Evolutionary conservation across 352 stramenopile species (phyloP), one percentile per base, ranked within the genome.

Genomic region (Globisporangium cystogenes): DNA sequence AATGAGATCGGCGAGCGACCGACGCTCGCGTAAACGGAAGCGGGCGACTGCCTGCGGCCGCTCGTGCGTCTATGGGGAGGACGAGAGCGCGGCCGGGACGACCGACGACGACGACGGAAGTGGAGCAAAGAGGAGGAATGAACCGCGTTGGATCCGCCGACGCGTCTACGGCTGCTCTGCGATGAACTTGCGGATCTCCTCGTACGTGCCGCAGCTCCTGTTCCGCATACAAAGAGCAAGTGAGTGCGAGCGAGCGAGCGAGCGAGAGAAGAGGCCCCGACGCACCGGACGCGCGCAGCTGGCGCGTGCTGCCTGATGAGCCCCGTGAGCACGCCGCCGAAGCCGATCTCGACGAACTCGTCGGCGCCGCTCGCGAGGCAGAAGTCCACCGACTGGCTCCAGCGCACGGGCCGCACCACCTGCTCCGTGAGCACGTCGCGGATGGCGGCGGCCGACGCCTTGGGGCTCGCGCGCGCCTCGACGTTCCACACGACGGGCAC

Each of bases 401-500:
- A 95, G 29, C 64, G 71, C 37, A 95, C 85, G 29, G 82, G 71
- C 1, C 62, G 51, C 29, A 82, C 70, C 36, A 93, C 73, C 62
- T 95, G 85, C 51, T 74, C 35, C 53, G 70, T 68, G 42, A 92
- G 60, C 33, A 67, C 62, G 16, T 70, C 64, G 23, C 62, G 57
- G 39, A 95, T 70, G 51, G 72, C 60, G 4, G 65, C 53, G 0
- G 59, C 55, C 10, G 48, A 40, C 37, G 66, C 67, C 51, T 88
- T 86, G 0, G 51, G n/a, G 21, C 57, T 66, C 27, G 73, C 67
- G 18, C 56, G 23, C 7, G 67, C 85, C 37, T 89, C 74, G 1
- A 91, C 77, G 56, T 95, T 93, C 79, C 82, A 95, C 29, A 95
- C 76, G 15, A 95, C 68, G 0, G 85, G 81, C n/a, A 88, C 47